Percentiles rank a stretch among this genome's conserved stretches.
phyloP scores from a whole-genome alignment of 208 protist species.

The Herpetomonas samuelpessoai region DNA sequence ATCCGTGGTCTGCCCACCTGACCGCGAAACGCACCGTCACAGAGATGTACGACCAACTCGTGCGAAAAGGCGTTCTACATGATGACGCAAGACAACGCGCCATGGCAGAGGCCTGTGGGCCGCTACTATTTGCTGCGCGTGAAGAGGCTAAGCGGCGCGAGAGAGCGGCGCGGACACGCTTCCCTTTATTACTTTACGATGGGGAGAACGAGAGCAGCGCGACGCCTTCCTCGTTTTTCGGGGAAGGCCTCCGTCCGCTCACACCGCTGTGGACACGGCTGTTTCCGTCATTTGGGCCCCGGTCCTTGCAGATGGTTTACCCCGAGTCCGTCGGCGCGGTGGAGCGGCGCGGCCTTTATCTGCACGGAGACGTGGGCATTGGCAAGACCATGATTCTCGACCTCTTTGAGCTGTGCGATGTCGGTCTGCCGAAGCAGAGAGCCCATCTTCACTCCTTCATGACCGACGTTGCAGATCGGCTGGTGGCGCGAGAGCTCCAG shows the following conservation, averaged over 20 bases:
- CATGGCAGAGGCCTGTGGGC: constrained; percentile 72
- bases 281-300: constrained; percentile 20
- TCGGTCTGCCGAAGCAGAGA: constrained; percentile 74
- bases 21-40: constrained; percentile 43
- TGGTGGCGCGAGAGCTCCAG: constrained; percentile 45
- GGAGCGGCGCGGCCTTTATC: constrained; percentile 83
- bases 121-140: constrained; percentile 43
- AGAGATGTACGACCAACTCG: constrained; percentile 68
- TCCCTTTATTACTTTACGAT: too few relatives aligned
- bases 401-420: constrained; percentile 84
- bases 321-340: constrained; percentile 54
- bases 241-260: background rate
- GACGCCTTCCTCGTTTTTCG: background rate
- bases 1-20: constrained; percentile 54
- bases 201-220: constrained; percentile 1
- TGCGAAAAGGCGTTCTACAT: constrained; percentile 56
- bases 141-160: background rate
- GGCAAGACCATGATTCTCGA: constrained; percentile 95
- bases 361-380: constrained; percentile 93
- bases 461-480: constrained; percentile 70
- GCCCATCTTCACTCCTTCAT: constrained; percentile 94
- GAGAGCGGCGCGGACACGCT: too few relatives aligned
- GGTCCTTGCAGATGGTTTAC: constrained; percentile 30
- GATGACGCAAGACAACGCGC: constrained; percentile 38
- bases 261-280: background rate